Base-by-base conservation (phyloP, 345 rosid genomes). In the Corchorus capsularis region DNA sequence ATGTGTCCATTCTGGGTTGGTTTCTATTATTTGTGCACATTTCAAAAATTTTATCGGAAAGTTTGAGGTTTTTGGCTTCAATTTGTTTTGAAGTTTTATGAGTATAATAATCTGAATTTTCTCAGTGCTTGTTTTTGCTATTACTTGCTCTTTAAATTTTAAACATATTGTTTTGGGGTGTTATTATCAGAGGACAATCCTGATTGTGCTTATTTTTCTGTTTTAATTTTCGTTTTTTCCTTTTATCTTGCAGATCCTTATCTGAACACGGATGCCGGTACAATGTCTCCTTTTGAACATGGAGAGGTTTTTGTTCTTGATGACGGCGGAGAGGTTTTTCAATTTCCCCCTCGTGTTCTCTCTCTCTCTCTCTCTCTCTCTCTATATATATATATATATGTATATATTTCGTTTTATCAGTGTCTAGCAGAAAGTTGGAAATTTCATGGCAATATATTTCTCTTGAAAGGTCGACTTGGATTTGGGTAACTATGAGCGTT, bases 251-350 rank as follows among this genome's bases (percentile, higher is more conserved):
- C 89, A 94, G 98, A 94, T 85, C 98, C 98, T 59, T 94, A 94
- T 81, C 72, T 94, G 76, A 94, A 94, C 78, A 93, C 90, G 63
- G 98, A 94, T 83, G 98, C 98, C 75, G 98, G 98, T 81, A 94
- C 98, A 76, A 94, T 94, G 98, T 94, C 98, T 63, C 98, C 98
- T 22, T 94, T 94, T 65, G 98, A 94, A 65, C 98, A 94, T 27
- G 97, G 98, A 75, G 97, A 94, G 81, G 98, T 94, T 81, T 94
- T 94, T 85, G 98, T 94, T 70, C 94, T 94, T 32, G 97, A 94
- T 73, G 98, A 94, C 53, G 98, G 98, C 20, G 98, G 98, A 84
- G 98, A 94, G 98, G 98, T 93, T 82, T 74, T 69, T 16, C 45
- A 4, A 69, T 16, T 45, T 7, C 9, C 47, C 47, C 15, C 14